These are phyloP conservation scores for Wickerhamomyces queroliae DNA, from an alignment of 805 yeast species.

Conservation along the genomic window DNA sequence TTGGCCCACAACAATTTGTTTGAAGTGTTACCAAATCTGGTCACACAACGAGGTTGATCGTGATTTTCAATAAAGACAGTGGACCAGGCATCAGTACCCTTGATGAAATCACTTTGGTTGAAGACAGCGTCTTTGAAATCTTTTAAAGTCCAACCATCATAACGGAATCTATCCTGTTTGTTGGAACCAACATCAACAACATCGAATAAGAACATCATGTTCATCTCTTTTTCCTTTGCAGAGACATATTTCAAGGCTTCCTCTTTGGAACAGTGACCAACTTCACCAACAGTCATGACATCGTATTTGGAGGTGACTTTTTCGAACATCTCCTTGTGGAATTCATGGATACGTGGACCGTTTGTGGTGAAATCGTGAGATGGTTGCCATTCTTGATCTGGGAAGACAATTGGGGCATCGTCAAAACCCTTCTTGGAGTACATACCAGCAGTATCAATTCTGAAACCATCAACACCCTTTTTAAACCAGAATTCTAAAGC, in stretches of 20 bases:
- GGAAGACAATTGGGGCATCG: constrained; percentile 43
- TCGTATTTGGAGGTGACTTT: constrained; percentile 40
- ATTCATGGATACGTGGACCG: constrained; percentile 56
- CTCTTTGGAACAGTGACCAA: constrained; percentile 36
- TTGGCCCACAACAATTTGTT: constrained; percentile 24
- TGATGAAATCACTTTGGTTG: constrained; percentile 31
- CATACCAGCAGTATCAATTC: constrained; percentile 51
- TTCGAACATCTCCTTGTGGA: constrained; percentile 44
- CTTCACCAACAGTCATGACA: constrained; percentile 54
- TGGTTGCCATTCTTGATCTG: constrained; percentile 36
- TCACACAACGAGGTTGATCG: constrained; percentile 49
- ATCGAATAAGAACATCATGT: constrained; percentile 34
- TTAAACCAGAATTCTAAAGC: constrained; percentile 50
- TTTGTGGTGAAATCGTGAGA: constrained; percentile 27
- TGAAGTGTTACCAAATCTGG: constrained; percentile 44
- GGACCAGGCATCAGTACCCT: constrained; percentile 51
- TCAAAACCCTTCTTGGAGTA: constrained; percentile 42
- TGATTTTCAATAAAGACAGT: constrained; percentile 53
- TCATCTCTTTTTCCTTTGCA: constrained; percentile 31
- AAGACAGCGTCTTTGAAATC: constrained; percentile 37
- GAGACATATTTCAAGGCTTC: constrained; percentile 37
- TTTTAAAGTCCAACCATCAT: constrained; percentile 26
- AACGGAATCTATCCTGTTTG: constrained; percentile 29
- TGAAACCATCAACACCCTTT: constrained; percentile 53
- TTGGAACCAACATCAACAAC: constrained; percentile 32